These are phyloP conservation scores for Naganishia albida DNA, from an alignment of 1,284 basidiomycete genomes.

Conservation along the genomic window DNA sequence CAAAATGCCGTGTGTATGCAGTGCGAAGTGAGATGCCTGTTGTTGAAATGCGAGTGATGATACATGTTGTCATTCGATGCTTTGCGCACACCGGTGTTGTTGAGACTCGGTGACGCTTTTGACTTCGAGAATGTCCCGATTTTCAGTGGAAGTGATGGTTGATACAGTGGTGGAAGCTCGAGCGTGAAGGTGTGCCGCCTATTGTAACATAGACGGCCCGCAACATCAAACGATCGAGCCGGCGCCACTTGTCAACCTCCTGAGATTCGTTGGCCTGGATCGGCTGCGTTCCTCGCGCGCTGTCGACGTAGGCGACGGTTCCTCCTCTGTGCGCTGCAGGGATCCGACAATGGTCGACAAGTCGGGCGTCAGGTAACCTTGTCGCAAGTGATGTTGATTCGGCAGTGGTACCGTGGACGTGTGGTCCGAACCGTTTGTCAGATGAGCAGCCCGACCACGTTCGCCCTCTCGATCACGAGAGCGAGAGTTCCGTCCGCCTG, in stretches of 20 bases:
- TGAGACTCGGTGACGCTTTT: slow-evolving; percentile 3
- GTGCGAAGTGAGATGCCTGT: background rate
- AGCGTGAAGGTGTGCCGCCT: slow-evolving; percentile 13
- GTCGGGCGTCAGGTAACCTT: slow-evolving; percentile 4
- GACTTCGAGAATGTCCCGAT: too few relatives aligned
- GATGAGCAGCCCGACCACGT: background rate
- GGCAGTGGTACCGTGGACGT: background rate
- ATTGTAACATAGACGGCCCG: slow-evolving; percentile 22
- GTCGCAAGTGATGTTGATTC: slow-evolving; percentile 1
- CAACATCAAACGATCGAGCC: slow-evolving; percentile 25
- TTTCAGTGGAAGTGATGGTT: background rate
- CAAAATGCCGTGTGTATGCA: background rate
- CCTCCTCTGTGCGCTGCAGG: slow-evolving; percentile 5
- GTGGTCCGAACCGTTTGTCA: background rate
- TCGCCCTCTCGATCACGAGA: slow-evolving; percentile 13
- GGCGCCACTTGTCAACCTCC: slow-evolving; percentile 6
- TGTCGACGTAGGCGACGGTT: background rate
- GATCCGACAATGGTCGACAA: slow-evolving; percentile 33
- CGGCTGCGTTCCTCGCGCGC: background rate
- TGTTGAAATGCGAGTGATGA: slow-evolving; percentile 10
- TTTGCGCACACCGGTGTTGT: slow-evolving; percentile 6
- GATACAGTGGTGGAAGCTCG: background rate
- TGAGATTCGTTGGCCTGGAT: background rate
- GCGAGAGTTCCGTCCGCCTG: slow-evolving; percentile 5
- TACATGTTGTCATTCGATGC: background rate